Percentiles rank a stretch among this genome's conserved stretches.
phyloP scores from a whole-genome alignment of 2,329 filamentous ascomycete species.

The Lasiodiplodia gonubiensis region DNA sequence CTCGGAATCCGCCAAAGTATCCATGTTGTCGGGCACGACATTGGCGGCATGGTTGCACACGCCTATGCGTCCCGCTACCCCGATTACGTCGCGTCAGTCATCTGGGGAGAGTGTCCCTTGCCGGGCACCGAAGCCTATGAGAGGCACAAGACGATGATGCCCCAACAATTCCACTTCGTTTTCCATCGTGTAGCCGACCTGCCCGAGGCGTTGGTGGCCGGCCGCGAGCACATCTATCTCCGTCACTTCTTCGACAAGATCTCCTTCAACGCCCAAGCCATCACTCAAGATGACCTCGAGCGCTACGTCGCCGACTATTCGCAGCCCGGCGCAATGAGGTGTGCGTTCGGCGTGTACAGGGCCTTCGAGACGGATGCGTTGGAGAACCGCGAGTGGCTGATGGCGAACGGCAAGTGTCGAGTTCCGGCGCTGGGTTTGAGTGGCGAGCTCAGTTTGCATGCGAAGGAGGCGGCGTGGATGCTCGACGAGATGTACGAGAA shows the following conservation, averaged over 20 bases:
- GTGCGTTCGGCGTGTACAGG: slow-evolving; percentile 41
- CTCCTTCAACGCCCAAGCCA: slow-evolving; percentile 44
- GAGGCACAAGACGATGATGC: slow-evolving; percentile 37
- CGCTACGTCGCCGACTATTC: slow-evolving; percentile 47
- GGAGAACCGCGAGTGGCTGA: slow-evolving; percentile 35
- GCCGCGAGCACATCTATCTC: slow-evolving; percentile 50
- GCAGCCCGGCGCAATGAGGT: slow-evolving; percentile 43
- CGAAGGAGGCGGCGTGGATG: slow-evolving; percentile 35
- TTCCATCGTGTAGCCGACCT: slow-evolving; percentile 51
- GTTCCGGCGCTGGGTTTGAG: slow-evolving; percentile 38
- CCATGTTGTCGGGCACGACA: slow-evolving; percentile 56
- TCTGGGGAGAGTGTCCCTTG: slow-evolving; percentile 52
- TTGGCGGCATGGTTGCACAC: slow-evolving; percentile 56
- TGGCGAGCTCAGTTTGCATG: slow-evolving; percentile 35
- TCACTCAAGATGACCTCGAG: slow-evolving; percentile 46
- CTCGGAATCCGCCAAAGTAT: slow-evolving; percentile 46
- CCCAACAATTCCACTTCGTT: slow-evolving; percentile 49
- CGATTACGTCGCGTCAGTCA: slow-evolving; percentile 43
- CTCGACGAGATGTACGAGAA: slow-evolving; percentile 33
- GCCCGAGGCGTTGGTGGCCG: slow-evolving; percentile 47
- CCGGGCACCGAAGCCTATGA: slow-evolving; percentile 45
- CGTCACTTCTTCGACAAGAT: slow-evolving; percentile 53
- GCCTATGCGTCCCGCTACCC: slow-evolving; percentile 49
- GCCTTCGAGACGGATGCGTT: slow-evolving; percentile 43
- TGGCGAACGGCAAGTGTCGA: slow-evolving; percentile 35